Evolutionary conservation across 2,329 filamentous ascomycete species (phyloP).

Genomic region (Cytospora leucostoma): DNA sequence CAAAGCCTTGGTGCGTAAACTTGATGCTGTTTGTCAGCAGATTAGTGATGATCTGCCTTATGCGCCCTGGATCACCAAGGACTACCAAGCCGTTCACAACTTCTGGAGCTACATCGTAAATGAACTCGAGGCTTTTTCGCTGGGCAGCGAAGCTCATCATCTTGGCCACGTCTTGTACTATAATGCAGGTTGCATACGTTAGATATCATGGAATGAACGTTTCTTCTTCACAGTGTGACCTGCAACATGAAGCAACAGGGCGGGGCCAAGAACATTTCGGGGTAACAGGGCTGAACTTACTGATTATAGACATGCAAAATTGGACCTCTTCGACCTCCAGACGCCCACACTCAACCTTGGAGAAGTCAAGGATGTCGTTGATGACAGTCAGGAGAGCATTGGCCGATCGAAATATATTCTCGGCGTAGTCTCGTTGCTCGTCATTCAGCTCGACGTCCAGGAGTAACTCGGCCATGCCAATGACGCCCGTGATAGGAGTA

Average conservation of each 20-base stretch:
- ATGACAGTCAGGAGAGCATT: conserved; percentile 61
- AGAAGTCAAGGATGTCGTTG: conserved; percentile 68
- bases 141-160: conserved; percentile 86
- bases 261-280: not conserved
- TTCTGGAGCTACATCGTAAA: conserved; percentile 62
- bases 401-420: conserved; percentile 61
- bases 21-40: conserved; percentile 62
- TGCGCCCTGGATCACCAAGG: conserved; percentile 68
- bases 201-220: not conserved
- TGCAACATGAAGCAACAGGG: not conserved
- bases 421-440: conserved; percentile 57
- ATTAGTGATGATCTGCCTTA: conserved; percentile 64
- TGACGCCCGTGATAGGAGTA: conserved; percentile 65
- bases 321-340: conserved; percentile 51
- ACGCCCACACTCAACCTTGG: conserved; percentile 60
- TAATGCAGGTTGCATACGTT: conserved; percentile 40
- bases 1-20: conserved; percentile 69
- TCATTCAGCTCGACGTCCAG: conserved; percentile 53
- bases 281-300: conserved; percentile 1
- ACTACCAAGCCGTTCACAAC: conserved; percentile 72
- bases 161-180: conserved; percentile 78
- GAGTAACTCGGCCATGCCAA: conserved; percentile 57
- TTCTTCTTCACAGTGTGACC: not conserved
- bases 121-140: conserved; percentile 74
- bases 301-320: conserved; percentile 28